A percentile compares a stretch with the other conserved stretches of the same genome.
phyloP scores from a whole-genome alignment of 192 early-diverging fungal species.

The Diversispora epigaea region DNA sequence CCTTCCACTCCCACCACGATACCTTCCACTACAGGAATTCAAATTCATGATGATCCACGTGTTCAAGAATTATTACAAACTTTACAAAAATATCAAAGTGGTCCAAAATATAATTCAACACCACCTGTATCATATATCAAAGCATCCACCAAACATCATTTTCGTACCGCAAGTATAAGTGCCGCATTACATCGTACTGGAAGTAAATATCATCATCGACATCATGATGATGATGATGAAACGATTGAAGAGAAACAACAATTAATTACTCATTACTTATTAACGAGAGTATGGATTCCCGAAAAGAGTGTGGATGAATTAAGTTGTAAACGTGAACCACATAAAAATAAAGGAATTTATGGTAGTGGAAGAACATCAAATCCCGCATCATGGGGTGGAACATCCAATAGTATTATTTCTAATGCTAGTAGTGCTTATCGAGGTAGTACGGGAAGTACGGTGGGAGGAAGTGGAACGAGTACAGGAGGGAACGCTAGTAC shows the following conservation, averaged over 20 bases:
- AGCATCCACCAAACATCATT: constrained; percentile 51
- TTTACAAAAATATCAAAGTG: constrained; percentile 54
- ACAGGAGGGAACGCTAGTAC: constrained; percentile 35
- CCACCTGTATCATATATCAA: constrained; percentile 54
- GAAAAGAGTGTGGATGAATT: constrained; percentile 78
- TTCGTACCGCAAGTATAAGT: constrained; percentile 51
- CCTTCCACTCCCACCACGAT: not conserved
- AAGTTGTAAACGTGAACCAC: constrained; percentile 63
- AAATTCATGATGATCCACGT: constrained; percentile 51
- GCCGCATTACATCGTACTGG: constrained; percentile 48
- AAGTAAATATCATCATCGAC: constrained; percentile 39
- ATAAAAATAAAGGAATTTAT: constrained; percentile 40
- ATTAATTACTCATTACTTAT: constrained; percentile 67
- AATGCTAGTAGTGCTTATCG: constrained; percentile 10
- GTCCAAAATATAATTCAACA: constrained; percentile 54
- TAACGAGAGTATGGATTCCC: constrained; percentile 68
- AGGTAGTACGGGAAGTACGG: constrained; percentile 23
- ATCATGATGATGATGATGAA: constrained; percentile 56
- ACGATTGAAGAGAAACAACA: constrained; percentile 57
- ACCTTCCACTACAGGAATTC: constrained; percentile 33
- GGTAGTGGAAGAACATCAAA: not conserved
- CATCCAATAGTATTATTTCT: constrained; percentile 1
- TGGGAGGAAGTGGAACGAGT: constrained; percentile 35
- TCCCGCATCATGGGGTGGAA: constrained; percentile 9
- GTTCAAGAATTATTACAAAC: constrained; percentile 60